phyloP scores from a whole-genome alignment of 176 grass and related monocot species.

The Paspalum vaginatum region DNA sequence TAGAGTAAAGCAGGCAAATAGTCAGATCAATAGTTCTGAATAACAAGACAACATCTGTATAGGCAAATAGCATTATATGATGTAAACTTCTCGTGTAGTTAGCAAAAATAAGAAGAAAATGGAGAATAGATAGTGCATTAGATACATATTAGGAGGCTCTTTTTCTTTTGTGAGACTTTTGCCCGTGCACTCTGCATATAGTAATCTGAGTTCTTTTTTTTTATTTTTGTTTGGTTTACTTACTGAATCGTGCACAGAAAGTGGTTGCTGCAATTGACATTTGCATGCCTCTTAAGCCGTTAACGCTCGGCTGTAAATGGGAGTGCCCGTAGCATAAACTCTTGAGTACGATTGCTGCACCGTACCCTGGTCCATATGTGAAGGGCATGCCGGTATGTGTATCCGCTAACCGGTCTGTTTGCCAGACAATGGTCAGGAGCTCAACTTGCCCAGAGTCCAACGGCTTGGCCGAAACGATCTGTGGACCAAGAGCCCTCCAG shows the following conservation, averaged over 20 bases:
- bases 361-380: no score
- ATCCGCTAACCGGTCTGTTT: no score
- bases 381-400: no score
- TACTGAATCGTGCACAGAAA: not conserved
- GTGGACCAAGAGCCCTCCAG: no score
- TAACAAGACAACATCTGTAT: slow-evolving; percentile 34
- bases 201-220: slow-evolving; percentile 1
- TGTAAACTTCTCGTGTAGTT: slow-evolving; percentile 45
- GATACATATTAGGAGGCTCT: slow-evolving; percentile 15
- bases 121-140: slow-evolving; percentile 11
- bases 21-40: slow-evolving; percentile 31
- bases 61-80: slow-evolving; percentile 38
- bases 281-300: not conserved
- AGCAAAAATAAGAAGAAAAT: slow-evolving; percentile 26
- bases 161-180: not conserved
- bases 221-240: not conserved
- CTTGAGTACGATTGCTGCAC: no score
- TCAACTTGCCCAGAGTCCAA: no score
- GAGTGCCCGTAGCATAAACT: not conserved
- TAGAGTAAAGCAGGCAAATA: slow-evolving; percentile 38
- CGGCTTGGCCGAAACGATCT: no score
- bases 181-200: slow-evolving; percentile 6
- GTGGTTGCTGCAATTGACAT: not conserved
- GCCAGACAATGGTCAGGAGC: no score
- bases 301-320: not conserved